Conservation (phyloP, 108 stramenopile species). For the Aurantiochytrium sp. region DNA sequence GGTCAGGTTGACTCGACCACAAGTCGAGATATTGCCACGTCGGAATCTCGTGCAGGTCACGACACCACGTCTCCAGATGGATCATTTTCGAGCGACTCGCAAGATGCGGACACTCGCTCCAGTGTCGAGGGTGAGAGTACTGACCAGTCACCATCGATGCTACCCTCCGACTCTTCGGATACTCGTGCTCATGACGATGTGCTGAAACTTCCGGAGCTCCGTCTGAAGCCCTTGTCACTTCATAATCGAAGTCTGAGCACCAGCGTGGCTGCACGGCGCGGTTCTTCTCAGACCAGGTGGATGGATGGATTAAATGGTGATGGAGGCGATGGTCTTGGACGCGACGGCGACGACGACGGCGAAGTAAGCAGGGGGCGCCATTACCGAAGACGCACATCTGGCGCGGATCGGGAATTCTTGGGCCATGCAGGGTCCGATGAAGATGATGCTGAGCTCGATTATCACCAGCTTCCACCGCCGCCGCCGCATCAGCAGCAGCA, state of each 20-base stretch:
- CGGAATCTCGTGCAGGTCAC: no score
- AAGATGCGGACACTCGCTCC: no score
- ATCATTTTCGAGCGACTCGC: no score
- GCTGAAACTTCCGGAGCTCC: not conserved
- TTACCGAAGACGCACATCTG: not conserved
- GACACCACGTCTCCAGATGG: no score
- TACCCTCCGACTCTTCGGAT: not conserved
- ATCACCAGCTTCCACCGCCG: not conserved
- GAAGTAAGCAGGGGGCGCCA: not conserved
- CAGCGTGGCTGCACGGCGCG: not conserved
- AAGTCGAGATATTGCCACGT: no score
- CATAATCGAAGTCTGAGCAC: not conserved
- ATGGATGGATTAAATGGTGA: not conserved
- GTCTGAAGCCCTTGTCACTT: not conserved
- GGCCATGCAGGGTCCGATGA: not conserved
- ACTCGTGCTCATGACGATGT: not conserved
- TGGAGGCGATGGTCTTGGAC: not conserved
- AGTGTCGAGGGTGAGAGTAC: no score
- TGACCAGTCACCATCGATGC: no score
- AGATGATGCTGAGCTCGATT: not conserved
- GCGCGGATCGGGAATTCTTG: not conserved
- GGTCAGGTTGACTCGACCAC: no score
- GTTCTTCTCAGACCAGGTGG: not conserved
- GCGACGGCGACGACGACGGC: not conserved
- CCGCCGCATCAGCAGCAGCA: no score